Evolutionary conservation across 2,329 filamentous ascomycete genomes (phyloP).

Genomic region (Phoma sp.): DNA sequence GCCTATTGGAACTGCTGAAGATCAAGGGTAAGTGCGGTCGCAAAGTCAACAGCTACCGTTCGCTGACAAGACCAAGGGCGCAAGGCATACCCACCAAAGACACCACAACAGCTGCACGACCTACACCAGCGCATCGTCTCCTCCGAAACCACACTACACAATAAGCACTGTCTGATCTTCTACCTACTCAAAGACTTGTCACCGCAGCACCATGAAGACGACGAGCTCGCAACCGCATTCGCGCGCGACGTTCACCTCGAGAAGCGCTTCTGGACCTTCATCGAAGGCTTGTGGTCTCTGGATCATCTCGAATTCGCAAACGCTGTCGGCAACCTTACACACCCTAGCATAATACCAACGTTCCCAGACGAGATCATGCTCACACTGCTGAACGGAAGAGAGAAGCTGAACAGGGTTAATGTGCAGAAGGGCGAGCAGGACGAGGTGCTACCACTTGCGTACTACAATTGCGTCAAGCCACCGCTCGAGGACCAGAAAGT

Average conservation of each 20-base stretch:
- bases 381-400: conserved; percentile 62
- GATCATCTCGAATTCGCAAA: conserved; percentile 70
- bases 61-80: conserved; percentile 50
- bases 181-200: conserved; percentile 82
- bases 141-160: conserved; percentile 69
- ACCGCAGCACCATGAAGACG: conserved; percentile 53
- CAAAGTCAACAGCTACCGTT: neutral
- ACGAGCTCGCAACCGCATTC: conserved; percentile 64
- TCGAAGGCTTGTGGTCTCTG: conserved; percentile 82
- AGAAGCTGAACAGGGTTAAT: conserved; percentile 27
- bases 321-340: conserved; percentile 77
- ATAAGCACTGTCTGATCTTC: conserved; percentile 83
- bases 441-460: conserved; percentile 69
- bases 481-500: conserved; percentile 69
- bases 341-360: conserved; percentile 79
- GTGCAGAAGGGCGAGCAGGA: conserved; percentile 46
- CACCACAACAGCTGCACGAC: conserved; percentile 69
- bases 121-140: conserved; percentile 74
- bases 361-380: conserved; percentile 84
- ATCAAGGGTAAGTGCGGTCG: conserved; percentile 65
- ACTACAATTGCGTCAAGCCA: conserved; percentile 78
- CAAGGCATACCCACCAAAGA: conserved; percentile 76
- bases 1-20: conserved; percentile 72
- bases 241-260: conserved; percentile 70
- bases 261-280: conserved; percentile 77